Percentiles rank a stretch among this genome's conserved stretches.
These are phyloP conservation scores for Microcyclospora pomicola DNA, from an alignment of 2,329 filamentous ascomycete species.

Conservation along the genomic window DNA sequence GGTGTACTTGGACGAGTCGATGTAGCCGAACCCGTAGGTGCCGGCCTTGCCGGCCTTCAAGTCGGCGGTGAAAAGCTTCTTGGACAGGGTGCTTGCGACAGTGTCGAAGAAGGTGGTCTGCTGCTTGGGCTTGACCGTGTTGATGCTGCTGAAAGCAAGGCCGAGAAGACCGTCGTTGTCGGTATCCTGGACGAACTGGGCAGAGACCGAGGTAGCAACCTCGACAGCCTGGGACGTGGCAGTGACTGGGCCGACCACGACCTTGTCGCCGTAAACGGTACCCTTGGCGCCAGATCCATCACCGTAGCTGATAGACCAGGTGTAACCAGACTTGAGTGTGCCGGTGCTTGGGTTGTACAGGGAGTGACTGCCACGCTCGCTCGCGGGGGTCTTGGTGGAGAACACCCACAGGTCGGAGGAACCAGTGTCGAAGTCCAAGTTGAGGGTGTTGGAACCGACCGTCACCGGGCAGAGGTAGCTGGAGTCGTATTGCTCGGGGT, in stretches of 20 bases:
- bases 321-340: slow-evolving; percentile 31
- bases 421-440: slow-evolving; percentile 59
- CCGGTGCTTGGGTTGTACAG: slow-evolving; percentile 40
- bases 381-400: slow-evolving; percentile 41
- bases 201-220: slow-evolving; percentile 46
- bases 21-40: slow-evolving; percentile 44
- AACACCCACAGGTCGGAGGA: slow-evolving; percentile 61
- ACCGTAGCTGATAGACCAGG: slow-evolving; percentile 50
- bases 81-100: slow-evolving; percentile 37
- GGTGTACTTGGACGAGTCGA: slow-evolving; percentile 35
- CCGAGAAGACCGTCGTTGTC: slow-evolving; percentile 48
- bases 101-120: slow-evolving; percentile 49
- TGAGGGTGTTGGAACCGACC: slow-evolving; percentile 48
- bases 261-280: slow-evolving; percentile 51
- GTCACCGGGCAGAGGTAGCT: slow-evolving; percentile 40
- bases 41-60: slow-evolving; percentile 41
- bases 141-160: slow-evolving; percentile 45
- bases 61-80: slow-evolving; percentile 44
- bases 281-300: slow-evolving; percentile 51
- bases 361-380: slow-evolving; percentile 39
- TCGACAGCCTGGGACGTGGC: slow-evolving; percentile 52
- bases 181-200: slow-evolving; percentile 36
- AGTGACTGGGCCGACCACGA: slow-evolving; percentile 45
- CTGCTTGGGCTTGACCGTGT: slow-evolving; percentile 38
- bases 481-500: slow-evolving; percentile 25